Percentiles rank a stretch among this genome's conserved stretches.
Conservation (phyloP, 2,329 filamentous ascomycete genomes). For the Colletotrichum lindemuthianum region DNA sequence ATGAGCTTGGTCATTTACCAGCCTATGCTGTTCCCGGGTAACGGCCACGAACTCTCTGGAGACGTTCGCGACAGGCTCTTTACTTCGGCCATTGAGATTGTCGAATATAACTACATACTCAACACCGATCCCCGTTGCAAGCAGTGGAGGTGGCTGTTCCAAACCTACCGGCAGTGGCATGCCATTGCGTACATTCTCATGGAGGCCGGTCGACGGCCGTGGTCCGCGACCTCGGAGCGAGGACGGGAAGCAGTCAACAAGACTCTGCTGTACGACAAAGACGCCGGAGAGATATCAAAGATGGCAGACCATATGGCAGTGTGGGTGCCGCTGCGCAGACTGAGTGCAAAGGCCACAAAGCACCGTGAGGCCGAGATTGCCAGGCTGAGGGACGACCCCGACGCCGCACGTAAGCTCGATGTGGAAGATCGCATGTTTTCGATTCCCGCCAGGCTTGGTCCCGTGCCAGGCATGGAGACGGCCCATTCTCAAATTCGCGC, state of each 20-base stretch:
- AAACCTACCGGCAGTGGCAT: slow-evolving; percentile 63
- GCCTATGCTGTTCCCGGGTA: slow-evolving; percentile 71
- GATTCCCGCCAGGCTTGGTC: slow-evolving; percentile 57
- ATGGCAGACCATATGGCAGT: slow-evolving; percentile 59
- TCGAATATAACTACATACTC: slow-evolving; percentile 74
- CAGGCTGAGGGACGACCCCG: slow-evolving; percentile 58
- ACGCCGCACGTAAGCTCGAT: slow-evolving; percentile 61
- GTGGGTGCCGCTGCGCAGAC: slow-evolving; percentile 63
- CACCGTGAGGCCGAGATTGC: slow-evolving; percentile 62
- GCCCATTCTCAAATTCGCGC: slow-evolving; percentile 57
- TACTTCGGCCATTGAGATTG: slow-evolving; percentile 76
- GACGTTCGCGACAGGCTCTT: slow-evolving; percentile 76
- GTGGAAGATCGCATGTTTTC: slow-evolving; percentile 57
- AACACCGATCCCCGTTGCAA: slow-evolving; percentile 65
- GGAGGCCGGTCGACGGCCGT: slow-evolving; percentile 57
- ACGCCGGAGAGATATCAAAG: slow-evolving; percentile 55
- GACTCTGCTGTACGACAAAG: slow-evolving; percentile 47
- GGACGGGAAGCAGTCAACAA: slow-evolving; percentile 59
- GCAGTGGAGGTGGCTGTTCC: slow-evolving; percentile 60
- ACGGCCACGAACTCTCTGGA: slow-evolving; percentile 64
- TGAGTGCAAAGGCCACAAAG: slow-evolving; percentile 62
- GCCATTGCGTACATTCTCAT: slow-evolving; percentile 60
- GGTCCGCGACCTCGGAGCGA: slow-evolving; percentile 61
- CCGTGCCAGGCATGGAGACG: slow-evolving; percentile 57
- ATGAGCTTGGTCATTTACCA: slow-evolving; percentile 83